Evolutionary conservation across 2,329 filamentous ascomycete genomes (phyloP), one percentile per base, ranked within the genome.

Genomic region (Botrytis pseudocinerea): DNA sequence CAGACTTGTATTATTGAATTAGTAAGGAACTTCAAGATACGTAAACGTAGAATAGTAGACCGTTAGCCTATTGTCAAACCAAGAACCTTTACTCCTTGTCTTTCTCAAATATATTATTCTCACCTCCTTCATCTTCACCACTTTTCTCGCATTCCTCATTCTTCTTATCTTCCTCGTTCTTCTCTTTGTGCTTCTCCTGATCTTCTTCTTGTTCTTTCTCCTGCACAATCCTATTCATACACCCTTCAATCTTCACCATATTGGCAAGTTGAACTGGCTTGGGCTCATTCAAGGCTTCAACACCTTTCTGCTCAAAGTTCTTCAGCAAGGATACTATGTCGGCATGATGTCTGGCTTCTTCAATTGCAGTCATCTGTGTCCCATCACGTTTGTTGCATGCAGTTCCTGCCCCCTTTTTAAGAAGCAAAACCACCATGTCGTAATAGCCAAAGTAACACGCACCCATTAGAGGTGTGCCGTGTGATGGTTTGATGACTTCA

Each of bases 391-490:
- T 70, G 1, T 40, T 48, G 25, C 59, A 63, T 25, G 22, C 42
- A 5, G 1, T 63, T 14, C 12, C 63, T 32, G 69, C 69, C 6
- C 59, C 42, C 9, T 28, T 51, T 46, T 9, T 63, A 3, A 70
- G 59, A 44, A 70, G 57, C 1, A 40, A 9, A 32, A 2, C 25
- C 3, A 70, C 59, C 59, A 18, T 38, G 4, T 70, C 35, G 10
- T 48, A 48, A 22, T 7, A 7, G 10, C 59, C 59, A 28, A 28
- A 63, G n/a, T 54, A 70, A 1, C 59, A 54, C 20, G 59, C 44
- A 63, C 42, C 59, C 59, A 70, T 63, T 1, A 63, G 14, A 51
- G 69, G 54, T n/a, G 69, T 63, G 12, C 59, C 69, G 14, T 63
- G 44, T 1, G 69, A 61, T 0, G 22, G 28, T 20, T 38, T 70